These are phyloP conservation scores for Chlorella sp. DNA, from an alignment of 139 green algal genomes.

Conservation along the genomic window DNA sequence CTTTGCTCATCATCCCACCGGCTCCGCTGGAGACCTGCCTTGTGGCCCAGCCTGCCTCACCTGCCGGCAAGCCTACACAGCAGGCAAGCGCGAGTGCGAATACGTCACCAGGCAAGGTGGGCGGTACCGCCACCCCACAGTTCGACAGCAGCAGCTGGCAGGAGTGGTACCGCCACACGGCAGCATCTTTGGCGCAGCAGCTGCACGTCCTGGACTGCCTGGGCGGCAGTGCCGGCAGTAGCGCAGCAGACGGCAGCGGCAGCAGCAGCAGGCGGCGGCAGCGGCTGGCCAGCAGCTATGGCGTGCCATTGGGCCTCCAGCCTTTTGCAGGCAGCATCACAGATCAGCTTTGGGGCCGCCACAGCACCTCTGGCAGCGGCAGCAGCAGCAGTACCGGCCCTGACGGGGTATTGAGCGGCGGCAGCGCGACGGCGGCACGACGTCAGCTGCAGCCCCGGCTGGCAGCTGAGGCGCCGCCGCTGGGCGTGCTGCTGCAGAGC, in stretches of 20 bases:
- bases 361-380: neutral
- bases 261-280: neutral
- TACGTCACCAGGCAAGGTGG: neutral
- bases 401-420: neutral
- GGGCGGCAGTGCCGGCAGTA: neutral
- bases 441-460: neutral
- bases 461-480: constrained; percentile 3
- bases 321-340: neutral
- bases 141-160: constrained; percentile 18
- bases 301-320: constrained; percentile 14
- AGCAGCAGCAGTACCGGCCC: neutral
- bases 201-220: neutral
- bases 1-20: constrained; percentile 17
- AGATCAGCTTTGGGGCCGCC: neutral
- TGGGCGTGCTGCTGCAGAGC: constrained; percentile 32
- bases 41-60: neutral
- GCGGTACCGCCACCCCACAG: neutral
- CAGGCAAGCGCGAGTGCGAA: neutral
- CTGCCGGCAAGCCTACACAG: neutral
- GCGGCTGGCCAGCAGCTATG: constrained; percentile 6
- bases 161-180: constrained; percentile 1
- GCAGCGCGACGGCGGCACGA: neutral
- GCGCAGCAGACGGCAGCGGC: neutral
- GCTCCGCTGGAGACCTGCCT: neutral
- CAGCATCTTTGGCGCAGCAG: neutral